Evolutionary conservation across 441 rosid species (phyloP).

Genomic region (Populus hybrid): DNA sequence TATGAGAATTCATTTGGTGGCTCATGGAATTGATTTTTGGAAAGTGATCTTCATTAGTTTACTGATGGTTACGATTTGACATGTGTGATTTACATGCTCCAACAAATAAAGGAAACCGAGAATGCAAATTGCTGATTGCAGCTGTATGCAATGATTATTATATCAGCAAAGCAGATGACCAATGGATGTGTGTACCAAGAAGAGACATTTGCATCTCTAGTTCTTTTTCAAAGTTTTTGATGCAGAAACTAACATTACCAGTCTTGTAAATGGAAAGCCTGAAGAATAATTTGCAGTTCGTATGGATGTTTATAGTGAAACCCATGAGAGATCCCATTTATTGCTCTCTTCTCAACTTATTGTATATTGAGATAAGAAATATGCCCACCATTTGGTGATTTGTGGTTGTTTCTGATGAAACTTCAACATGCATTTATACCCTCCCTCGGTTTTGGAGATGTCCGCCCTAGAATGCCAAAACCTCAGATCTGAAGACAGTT

Average conservation of each 20-base stretch:
- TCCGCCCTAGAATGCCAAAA: neutral
- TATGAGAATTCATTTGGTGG: slow-evolving; percentile 1
- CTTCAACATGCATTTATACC: neutral
- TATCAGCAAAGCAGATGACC: neutral
- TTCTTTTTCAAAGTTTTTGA: neutral
- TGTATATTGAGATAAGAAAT: neutral
- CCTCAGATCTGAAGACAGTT: neutral
- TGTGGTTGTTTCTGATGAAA: neutral
- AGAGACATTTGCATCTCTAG: neutral
- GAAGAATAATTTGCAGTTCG: neutral
- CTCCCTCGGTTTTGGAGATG: neutral
- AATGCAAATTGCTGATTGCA: neutral
- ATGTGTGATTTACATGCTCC: neutral
- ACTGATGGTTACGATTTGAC: neutral
- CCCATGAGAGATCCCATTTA: neutral
- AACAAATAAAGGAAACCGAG: too few species aligned
- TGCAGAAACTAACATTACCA: neutral
- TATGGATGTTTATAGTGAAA: neutral
- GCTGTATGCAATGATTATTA: neutral
- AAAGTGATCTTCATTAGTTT: neutral
- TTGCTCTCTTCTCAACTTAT: neutral
- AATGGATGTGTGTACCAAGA: neutral
- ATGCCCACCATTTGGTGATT: neutral
- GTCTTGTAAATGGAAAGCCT: neutral
- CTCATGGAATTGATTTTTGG: neutral